A percentile compares a stretch with the other conserved stretches of the same genome.
phyloP scores from a whole-genome alignment of 345 rosid genomes.

The Melaleuca alternifolia region DNA sequence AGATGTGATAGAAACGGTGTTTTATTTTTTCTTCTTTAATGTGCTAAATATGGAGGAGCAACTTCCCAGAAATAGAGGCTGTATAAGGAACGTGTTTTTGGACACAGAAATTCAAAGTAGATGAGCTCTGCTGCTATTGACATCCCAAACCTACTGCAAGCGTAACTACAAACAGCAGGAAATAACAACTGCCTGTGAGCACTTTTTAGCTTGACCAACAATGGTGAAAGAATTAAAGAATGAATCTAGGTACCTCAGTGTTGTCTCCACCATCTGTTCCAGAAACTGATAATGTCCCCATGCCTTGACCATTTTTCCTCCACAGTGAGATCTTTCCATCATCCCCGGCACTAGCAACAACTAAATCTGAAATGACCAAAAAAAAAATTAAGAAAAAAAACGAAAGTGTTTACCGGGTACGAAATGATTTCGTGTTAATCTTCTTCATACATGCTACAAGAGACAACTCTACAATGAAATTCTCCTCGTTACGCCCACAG shows the following conservation, averaged over 20 bases:
- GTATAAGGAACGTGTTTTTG: not conserved
- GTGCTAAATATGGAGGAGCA: not conserved
- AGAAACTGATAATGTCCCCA: constrained; percentile 70
- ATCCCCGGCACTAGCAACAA: constrained; percentile 95
- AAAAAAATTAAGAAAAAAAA: not conserved
- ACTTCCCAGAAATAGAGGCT: not conserved
- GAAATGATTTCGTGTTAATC: not conserved
- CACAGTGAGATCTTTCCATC: constrained; percentile 90
- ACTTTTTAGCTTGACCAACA: not conserved
- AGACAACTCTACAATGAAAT: not conserved
- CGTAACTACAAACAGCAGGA: not conserved
- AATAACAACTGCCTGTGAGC: not conserved
- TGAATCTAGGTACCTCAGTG: constrained; percentile 37
- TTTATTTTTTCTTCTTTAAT: not conserved
- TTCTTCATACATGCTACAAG: not conserved
- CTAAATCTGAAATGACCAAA: constrained; percentile 52
- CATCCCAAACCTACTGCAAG: not conserved
- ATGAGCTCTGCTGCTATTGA: not conserved
- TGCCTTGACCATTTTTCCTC: constrained; percentile 70
- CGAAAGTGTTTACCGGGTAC: not conserved
- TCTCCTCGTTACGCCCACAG: not conserved
- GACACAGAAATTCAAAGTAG: not conserved
- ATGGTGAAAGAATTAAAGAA: not conserved
- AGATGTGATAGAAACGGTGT: not conserved
- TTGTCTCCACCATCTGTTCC: constrained; percentile 67